These are phyloP conservation scores for Sedum album DNA, from an alignment of 164 flowering plant genomes.

Conservation along the genomic window DNA sequence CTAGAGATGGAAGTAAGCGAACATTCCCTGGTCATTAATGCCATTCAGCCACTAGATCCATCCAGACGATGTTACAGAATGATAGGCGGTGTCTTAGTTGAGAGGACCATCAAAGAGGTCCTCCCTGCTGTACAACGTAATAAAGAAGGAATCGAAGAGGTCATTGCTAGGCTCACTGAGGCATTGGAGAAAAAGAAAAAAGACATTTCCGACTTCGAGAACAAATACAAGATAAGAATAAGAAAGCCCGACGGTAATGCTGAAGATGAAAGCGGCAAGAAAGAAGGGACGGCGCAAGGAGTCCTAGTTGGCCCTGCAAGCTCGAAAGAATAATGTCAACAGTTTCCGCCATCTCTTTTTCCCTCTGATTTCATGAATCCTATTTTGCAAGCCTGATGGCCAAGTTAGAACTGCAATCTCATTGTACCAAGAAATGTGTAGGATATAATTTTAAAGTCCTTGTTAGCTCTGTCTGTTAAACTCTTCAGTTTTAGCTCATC, in stretches of 20 bases:
- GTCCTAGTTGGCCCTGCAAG: slow-evolving; percentile 83
- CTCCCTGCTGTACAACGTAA: slow-evolving; percentile 87
- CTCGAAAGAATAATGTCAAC: slow-evolving; percentile 24
- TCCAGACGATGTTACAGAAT: slow-evolving; percentile 81
- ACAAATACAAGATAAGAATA: slow-evolving; percentile 71
- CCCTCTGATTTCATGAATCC: not conserved
- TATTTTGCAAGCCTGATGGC: not conserved
- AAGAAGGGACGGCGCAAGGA: slow-evolving; percentile 85
- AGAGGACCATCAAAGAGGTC: slow-evolving; percentile 84
- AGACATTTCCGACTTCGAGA: slow-evolving; percentile 67
- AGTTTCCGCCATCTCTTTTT: not conserved
- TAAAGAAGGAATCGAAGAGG: slow-evolving; percentile 88
- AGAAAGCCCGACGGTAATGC: slow-evolving; percentile 47
- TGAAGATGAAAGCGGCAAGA: slow-evolving; percentile 45
- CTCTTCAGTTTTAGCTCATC: not conserved
- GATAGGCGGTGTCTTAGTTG: slow-evolving; percentile 94
- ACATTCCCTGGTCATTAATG: slow-evolving; percentile 72
- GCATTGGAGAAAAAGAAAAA: slow-evolving; percentile 78
- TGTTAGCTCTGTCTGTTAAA: not conserved
- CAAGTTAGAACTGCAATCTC: not conserved
- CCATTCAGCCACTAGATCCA: slow-evolving; percentile 79
- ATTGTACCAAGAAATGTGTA: not conserved
- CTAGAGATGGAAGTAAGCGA: slow-evolving; percentile 94
- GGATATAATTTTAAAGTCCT: not conserved
- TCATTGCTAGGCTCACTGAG: slow-evolving; percentile 61